phyloP scores from a whole-genome alignment of 1,284 basidiomycete genomes.

The Cryptococcus sp. region DNA sequence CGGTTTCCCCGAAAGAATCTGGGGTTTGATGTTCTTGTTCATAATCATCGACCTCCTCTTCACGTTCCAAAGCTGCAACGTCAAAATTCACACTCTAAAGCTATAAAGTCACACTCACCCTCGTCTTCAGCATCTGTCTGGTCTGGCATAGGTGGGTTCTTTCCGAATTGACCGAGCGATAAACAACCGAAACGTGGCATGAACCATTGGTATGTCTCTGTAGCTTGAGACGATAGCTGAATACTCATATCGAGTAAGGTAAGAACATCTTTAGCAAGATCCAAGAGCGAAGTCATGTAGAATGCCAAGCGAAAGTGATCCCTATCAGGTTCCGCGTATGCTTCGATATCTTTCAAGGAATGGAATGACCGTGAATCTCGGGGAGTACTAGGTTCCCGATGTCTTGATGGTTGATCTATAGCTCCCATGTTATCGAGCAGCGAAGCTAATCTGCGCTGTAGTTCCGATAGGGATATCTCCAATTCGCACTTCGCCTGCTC shows the following conservation, averaged over 20 bases:
- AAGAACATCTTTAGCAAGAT: constrained; percentile 33
- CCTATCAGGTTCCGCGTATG: constrained; percentile 3
- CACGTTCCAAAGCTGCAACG: neutral
- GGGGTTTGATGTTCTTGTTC: neutral
- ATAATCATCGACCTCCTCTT: neutral
- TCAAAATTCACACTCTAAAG: no score
- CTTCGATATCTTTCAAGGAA: neutral
- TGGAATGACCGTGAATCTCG: neutral
- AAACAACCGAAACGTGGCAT: constrained; percentile 1
- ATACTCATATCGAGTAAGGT: constrained; percentile 15
- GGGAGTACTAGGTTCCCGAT: neutral
- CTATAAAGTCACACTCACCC: no score
- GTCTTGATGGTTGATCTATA: no score
- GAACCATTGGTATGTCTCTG: neutral
- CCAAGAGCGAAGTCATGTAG: constrained; percentile 41
- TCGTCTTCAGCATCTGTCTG: no score
- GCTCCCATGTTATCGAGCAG: constrained; percentile 1
- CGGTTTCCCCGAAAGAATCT: constrained; percentile 11
- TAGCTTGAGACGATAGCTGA: neutral
- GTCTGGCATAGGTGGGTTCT: no score
- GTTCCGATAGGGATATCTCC: constrained; percentile 1
- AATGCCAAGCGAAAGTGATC: constrained; percentile 42
- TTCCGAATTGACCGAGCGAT: neutral
- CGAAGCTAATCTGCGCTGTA: constrained; percentile 3
- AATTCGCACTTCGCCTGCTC: constrained; percentile 1